Evolutionary conservation across 352 stramenopile genomes (phyloP), one percentile per base, ranked within the genome.

Genomic region (Globisporangium abappressorium): DNA sequence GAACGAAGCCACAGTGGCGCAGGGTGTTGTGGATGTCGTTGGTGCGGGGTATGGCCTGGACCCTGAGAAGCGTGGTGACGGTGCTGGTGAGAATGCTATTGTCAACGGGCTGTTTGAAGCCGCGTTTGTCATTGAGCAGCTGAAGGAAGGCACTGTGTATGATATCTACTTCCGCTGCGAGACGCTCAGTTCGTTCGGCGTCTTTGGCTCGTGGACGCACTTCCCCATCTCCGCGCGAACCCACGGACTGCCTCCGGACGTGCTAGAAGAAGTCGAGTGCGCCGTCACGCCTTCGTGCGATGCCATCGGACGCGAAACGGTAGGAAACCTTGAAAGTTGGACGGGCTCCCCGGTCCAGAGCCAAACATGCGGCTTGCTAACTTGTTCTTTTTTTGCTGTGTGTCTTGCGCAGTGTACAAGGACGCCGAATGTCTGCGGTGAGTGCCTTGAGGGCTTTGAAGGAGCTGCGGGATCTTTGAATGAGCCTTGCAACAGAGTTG

Each of bases 151-250:
- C 22, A 92, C 76, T 2, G 60, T 73, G 9, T 92, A 94, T 58
- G 82, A 92, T 36, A 64, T 95, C 41, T 95, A 88, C 77, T 75
- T 95, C 33, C 76, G 84, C 7, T 68, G 82, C 1, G 87, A 95
- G 76, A 93, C 85, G 1, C 75, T 94, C n/a, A 69, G 81, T 34
- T 94, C 85, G 55, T 78, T 72, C 28, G 87, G 87, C 2, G 87
- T 95, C 15, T 78, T 90, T 46, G 78, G 87, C 33, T 64, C 80
- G 5, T 93, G 85, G 85, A 76, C 79, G 33, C 60, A 58, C 9
- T 68, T 84, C 28, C 71, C 81, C 1, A 66, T 87, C 41, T 81
- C 74, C 5, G 81, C 81, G 24, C 71, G 73, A 5, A 93, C 85
- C 0, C 85, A 93, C 33, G 82, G 85, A 7, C 66, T 91, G 15